phyloP scores from a whole-genome alignment of 2,329 filamentous ascomycete species.

The Neopestalotiopsis sp. region DNA sequence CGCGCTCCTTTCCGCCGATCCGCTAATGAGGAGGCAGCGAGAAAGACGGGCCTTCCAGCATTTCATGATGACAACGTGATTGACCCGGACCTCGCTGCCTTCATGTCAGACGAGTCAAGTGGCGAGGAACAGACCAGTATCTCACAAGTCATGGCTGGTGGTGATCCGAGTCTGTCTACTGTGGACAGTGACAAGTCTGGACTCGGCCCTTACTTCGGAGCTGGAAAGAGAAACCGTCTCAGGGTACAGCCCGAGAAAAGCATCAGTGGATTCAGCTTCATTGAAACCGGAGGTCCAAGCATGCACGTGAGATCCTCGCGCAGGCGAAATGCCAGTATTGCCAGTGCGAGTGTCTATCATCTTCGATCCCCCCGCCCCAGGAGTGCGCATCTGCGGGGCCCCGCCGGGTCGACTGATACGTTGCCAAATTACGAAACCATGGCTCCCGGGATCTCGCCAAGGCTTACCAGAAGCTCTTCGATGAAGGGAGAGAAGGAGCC shows the following conservation, averaged over 20 bases:
- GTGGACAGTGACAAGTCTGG: conserved; percentile 77
- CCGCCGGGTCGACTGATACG: conserved; percentile 58
- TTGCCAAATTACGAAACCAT: conserved; percentile 53
- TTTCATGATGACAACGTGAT: conserved; percentile 99
- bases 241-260: conserved; percentile 76
- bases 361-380: conserved; percentile 75
- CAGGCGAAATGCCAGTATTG: conserved; percentile 82
- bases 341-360: conserved; percentile 79
- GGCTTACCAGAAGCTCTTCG: conserved; percentile 78
- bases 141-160: conserved; percentile 75
- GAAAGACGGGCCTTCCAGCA: conserved; percentile 76
- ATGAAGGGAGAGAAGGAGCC: conserved; percentile 77
- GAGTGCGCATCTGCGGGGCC: conserved; percentile 56
- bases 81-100: conserved; percentile 92
- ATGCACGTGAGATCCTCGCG: conserved; percentile 65
- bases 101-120: conserved; percentile 94
- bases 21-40: conserved; percentile 67
- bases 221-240: conserved; percentile 75
- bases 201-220: conserved; percentile 74
- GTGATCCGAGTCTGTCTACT: conserved; percentile 67
- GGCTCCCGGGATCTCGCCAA: conserved; percentile 47
- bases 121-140: conserved; percentile 92
- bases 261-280: conserved; percentile 71
- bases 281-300: conserved; percentile 69
- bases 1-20: conserved; percentile 86